Conservation (phyloP, 2,329 filamentous ascomycete genomes). For the Pseudogymnoascus sp. region DNA sequence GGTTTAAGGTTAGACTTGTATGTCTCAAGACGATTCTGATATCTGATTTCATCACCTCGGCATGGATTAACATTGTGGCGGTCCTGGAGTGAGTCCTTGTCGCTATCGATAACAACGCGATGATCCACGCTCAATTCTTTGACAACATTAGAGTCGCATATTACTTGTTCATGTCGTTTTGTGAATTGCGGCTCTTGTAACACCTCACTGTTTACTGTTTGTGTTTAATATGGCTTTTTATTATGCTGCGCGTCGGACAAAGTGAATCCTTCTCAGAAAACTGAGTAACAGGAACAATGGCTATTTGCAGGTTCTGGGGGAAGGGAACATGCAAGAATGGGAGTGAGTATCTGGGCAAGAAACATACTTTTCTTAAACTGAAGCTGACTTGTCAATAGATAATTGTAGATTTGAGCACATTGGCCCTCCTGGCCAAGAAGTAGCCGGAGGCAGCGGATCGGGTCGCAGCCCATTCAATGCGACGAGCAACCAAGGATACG, state of each 20-base stretch:
- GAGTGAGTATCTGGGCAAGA: slow-evolving; percentile 35
- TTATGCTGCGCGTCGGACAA: neutral
- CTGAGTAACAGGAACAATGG: slow-evolving; percentile 34
- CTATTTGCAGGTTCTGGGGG: slow-evolving; percentile 53
- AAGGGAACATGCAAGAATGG: slow-evolving; percentile 59
- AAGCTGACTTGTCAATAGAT: slow-evolving; percentile 30
- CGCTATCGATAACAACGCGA: slow-evolving; percentile 9
- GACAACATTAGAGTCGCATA: neutral
- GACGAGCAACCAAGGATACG: slow-evolving; percentile 14
- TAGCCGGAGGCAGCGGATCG: neutral
- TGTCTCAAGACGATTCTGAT: neutral
- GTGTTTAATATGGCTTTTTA: neutral
- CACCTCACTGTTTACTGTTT: neutral
- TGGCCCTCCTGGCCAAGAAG: slow-evolving; percentile 11
- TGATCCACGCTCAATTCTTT: neutral
- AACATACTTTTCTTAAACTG: neutral
- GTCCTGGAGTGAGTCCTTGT: neutral
- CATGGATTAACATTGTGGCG: neutral
- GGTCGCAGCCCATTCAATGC: slow-evolving; percentile 16
- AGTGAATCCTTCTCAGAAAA: slow-evolving; percentile 17
- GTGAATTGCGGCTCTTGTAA: neutral
- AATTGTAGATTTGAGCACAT: slow-evolving; percentile 47
- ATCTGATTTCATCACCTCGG: neutral
- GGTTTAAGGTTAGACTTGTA: slow-evolving; percentile 3
- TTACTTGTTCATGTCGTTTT: neutral